phyloP scores from a whole-genome alignment of 1,139 yeast genomes.

The Sugiyamaella grinbergsii region DNA sequence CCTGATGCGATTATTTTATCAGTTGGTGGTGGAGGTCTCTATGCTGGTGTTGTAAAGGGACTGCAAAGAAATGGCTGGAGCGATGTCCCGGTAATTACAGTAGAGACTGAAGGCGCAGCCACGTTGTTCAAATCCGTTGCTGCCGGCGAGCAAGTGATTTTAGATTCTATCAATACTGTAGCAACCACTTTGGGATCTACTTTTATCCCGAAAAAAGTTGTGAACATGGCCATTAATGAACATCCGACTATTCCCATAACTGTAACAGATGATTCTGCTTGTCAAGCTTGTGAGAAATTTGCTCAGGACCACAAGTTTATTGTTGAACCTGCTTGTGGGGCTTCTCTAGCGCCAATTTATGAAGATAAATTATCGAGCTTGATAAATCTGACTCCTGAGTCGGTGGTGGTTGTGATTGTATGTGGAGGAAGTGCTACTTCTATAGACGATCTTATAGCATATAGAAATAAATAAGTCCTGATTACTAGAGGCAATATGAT shows the following conservation, averaged over 20 bases:
- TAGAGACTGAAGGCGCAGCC: constrained; percentile 65
- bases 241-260: constrained; percentile 50
- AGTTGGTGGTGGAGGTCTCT: constrained; percentile 77
- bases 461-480: neutral
- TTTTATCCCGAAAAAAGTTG: constrained; percentile 51
- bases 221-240: constrained; percentile 46
- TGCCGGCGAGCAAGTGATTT: constrained; percentile 49
- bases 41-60: constrained; percentile 63
- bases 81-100: constrained; percentile 52
- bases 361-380: constrained; percentile 43
- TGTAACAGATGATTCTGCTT: constrained; percentile 59
- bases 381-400: constrained; percentile 45
- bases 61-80: constrained; percentile 47
- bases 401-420: constrained; percentile 58
- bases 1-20: constrained; percentile 66
- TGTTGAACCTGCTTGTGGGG: constrained; percentile 80
- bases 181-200: constrained; percentile 68
- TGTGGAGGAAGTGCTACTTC: constrained; percentile 66
- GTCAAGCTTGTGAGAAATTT: constrained; percentile 53
- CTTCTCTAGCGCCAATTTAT: constrained; percentile 58
- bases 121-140: constrained; percentile 54
- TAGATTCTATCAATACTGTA: constrained; percentile 53
- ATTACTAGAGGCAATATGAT: neutral
- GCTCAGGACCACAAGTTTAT: constrained; percentile 53
- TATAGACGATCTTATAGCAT: constrained; percentile 28